Percentiles rank a stretch among this genome's conserved stretches.
Conservation (phyloP, 164 flowering plant genomes). For the Paratinospora sagittata region DNA sequence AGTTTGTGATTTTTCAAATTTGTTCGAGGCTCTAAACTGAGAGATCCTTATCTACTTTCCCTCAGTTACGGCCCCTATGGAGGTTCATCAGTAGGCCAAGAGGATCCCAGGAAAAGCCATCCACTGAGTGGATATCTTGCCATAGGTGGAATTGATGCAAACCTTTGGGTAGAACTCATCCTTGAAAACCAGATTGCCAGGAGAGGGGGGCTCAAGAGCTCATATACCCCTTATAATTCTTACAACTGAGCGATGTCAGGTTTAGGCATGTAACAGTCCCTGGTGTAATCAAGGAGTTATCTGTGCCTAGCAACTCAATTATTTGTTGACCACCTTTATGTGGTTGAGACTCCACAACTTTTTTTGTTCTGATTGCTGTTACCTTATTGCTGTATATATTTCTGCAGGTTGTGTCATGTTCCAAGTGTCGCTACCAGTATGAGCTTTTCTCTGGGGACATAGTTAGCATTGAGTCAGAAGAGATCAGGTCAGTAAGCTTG, state of each 20-base stretch:
- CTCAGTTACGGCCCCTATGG: neutral
- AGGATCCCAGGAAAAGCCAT: neutral
- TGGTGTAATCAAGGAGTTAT: neutral
- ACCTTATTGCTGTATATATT: neutral
- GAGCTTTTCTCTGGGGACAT: constrained; percentile 92
- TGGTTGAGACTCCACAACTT: too few relatives aligned
- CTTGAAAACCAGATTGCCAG: too few relatives aligned
- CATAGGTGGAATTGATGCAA: neutral
- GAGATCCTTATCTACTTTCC: neutral
- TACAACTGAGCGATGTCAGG: too few relatives aligned
- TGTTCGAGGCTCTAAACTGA: neutral
- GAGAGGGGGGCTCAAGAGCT: too few relatives aligned
- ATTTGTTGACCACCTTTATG: too few relatives aligned
- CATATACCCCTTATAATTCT: too few relatives aligned
- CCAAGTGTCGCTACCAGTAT: constrained; percentile 88
- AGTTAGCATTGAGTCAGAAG: constrained; percentile 73
- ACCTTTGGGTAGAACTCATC: too few relatives aligned
- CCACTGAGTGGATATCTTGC: neutral
- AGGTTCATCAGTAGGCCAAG: too few relatives aligned
- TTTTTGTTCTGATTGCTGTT: neutral
- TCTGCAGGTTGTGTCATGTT: constrained; percentile 79
- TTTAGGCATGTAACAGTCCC: too few relatives aligned
- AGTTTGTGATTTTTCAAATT: neutral
- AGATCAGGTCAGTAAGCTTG: constrained; percentile 62
- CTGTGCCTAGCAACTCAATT: neutral